A percentile compares a stretch with the other conserved stretches of the same genome.
Evolutionary conservation across 441 rosid species (phyloP).

Genomic region (Erodium trifolium): DNA sequence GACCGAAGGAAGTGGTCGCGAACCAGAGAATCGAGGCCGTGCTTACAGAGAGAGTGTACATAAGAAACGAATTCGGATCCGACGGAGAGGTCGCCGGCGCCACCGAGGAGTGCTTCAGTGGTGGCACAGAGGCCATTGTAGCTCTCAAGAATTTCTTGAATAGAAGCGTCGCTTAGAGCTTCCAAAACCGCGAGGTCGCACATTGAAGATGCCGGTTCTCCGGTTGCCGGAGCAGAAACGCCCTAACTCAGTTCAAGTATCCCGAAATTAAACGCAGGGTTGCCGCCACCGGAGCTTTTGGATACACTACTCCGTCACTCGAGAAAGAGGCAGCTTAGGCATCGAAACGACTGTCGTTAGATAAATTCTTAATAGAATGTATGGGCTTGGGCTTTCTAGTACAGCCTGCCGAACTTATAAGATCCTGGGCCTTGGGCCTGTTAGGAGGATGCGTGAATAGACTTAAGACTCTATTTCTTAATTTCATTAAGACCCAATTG

Average conservation of each 20-base stretch:
- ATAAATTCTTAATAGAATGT: not conserved
- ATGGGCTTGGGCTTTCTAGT: no score
- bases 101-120: constrained; percentile 43
- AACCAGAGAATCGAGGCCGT: constrained; percentile 62
- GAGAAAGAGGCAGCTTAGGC: not conserved
- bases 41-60: constrained; percentile 52
- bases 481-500: no score
- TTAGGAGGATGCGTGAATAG: no score
- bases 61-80: constrained; percentile 40
- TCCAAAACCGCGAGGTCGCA: constrained; percentile 44
- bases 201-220: constrained; percentile 27
- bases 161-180: constrained; percentile 36
- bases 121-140: constrained; percentile 53
- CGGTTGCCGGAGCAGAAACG: constrained; percentile 6
- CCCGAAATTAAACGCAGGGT: not conserved
- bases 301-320: not conserved
- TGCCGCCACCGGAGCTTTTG: constrained; percentile 4
- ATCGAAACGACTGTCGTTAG: not conserved
- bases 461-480: no score
- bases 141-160: constrained; percentile 47
- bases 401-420: no score
- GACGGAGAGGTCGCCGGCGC: constrained; percentile 33
- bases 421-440: no score
- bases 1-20: constrained; percentile 63
- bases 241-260: not conserved